Conservation (phyloP, 1,284 basidiomycete genomes). For the Inonotus hispidus region DNA sequence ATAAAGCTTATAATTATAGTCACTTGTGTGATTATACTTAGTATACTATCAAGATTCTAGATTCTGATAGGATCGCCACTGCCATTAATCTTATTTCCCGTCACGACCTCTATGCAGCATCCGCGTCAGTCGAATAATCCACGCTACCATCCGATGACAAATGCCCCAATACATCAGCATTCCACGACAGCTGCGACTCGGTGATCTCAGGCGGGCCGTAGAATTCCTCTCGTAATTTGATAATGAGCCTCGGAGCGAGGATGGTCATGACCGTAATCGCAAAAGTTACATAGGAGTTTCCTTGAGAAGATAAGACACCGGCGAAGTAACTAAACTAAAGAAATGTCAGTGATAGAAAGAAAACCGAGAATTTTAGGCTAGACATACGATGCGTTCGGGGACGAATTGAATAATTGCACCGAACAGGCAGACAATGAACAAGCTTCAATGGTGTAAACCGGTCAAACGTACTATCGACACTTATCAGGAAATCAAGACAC, state of each 20-base stretch:
- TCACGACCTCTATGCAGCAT: too few species aligned
- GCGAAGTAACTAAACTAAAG: background rate
- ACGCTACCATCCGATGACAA: too few species aligned
- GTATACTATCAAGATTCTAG: too few species aligned
- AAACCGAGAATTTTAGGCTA: background rate
- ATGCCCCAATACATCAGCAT: background rate
- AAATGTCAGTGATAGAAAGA: background rate
- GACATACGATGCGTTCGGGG: background rate
- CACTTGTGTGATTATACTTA: too few species aligned
- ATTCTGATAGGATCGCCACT: too few species aligned
- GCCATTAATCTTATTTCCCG: too few species aligned
- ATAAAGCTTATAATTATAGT: too few species aligned
- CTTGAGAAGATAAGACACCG: background rate
- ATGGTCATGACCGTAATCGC: slow-evolving; percentile 1
- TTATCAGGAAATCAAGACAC: background rate
- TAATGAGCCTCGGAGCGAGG: background rate
- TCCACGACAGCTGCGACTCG: background rate
- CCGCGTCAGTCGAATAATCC: too few species aligned
- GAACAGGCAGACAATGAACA: background rate
- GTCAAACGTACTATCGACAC: background rate
- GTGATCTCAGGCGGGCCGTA: background rate
- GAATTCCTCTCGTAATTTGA: background rate
- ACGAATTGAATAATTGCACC: slow-evolving; percentile 1
- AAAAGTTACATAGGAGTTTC: background rate
- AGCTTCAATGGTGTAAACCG: background rate